These are phyloP conservation scores for Chlorella variabilis DNA, from an alignment of 163 green algal species.

Conservation along the genomic window DNA sequence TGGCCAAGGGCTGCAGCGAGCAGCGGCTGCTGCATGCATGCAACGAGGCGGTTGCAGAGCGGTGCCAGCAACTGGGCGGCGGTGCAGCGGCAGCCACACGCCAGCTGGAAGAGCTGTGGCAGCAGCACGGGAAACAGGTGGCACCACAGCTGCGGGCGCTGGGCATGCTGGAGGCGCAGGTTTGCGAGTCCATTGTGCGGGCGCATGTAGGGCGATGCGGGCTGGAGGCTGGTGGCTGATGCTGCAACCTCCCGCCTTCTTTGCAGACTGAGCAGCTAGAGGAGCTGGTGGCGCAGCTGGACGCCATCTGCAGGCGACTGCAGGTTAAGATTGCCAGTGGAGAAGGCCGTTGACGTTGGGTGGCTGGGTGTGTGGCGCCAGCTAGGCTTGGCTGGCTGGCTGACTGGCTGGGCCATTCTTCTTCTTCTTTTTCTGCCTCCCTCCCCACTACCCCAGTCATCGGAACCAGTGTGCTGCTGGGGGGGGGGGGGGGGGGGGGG, in stretches of 20 bases:
- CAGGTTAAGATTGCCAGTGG: background rate
- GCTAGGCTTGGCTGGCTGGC: too few species aligned
- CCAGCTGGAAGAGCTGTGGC: background rate
- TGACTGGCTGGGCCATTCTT: too few species aligned
- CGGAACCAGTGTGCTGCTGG: too few species aligned
- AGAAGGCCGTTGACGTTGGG: too few species aligned
- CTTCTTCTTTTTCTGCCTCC: too few species aligned
- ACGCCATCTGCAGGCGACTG: background rate
- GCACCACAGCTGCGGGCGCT: background rate
- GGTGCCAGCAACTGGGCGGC: background rate
- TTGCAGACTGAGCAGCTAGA: background rate
- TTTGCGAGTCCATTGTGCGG: background rate
- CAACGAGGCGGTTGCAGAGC: background rate
- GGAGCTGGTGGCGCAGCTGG: background rate
- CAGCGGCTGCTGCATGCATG: background rate
- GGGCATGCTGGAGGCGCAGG: conserved; percentile 1
- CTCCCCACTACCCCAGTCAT: too few species aligned
- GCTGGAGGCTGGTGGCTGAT: too few species aligned
- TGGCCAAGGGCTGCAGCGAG: background rate
- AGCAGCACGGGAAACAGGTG: background rate
- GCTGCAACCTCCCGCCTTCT: too few species aligned
- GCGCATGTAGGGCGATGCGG: too few species aligned
- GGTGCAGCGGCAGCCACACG: background rate
- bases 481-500: too few species aligned
- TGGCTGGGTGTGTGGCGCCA: too few species aligned